phyloP scores from a whole-genome alignment of 345 rosid genomes.

The Pugionium cornutum region DNA sequence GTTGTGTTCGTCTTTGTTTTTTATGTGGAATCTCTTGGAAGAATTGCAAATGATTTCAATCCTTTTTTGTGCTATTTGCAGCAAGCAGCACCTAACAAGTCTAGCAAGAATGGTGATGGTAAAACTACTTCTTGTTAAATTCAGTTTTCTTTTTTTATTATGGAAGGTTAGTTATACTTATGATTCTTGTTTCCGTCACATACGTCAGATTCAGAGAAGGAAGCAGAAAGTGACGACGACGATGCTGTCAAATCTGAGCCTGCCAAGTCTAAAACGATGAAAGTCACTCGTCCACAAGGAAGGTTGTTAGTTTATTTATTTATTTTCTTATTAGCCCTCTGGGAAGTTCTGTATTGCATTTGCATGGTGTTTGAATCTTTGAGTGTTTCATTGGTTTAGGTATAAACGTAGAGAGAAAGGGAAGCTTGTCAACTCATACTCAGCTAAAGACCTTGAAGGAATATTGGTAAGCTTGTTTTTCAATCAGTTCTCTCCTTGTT shows the following conservation, averaged over 20 bases:
- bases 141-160: neutral
- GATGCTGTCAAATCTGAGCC: constrained; percentile 42
- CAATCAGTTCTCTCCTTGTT: neutral
- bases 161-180: neutral
- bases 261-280: constrained; percentile 44
- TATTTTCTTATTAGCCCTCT: neutral
- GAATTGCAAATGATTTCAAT: neutral
- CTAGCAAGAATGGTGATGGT: constrained; percentile 54
- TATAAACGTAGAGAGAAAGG: constrained; percentile 86
- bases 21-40: neutral
- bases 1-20: neutral
- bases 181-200: neutral
- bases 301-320: constrained; percentile 53
- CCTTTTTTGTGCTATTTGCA: constrained; percentile 37
- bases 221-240: constrained; percentile 37
- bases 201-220: constrained; percentile 46
- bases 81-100: constrained; percentile 54
- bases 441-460: constrained; percentile 87
- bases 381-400: constrained; percentile 39
- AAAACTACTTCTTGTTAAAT: constrained; percentile 3
- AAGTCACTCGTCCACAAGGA: constrained; percentile 87
- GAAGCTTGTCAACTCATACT: constrained; percentile 78
- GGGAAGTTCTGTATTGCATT: neutral
- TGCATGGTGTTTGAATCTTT: neutral
- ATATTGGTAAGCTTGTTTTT: constrained; percentile 65